Conservation (phyloP, 208 protist species). For the Strigomonas oncopelti region DNA sequence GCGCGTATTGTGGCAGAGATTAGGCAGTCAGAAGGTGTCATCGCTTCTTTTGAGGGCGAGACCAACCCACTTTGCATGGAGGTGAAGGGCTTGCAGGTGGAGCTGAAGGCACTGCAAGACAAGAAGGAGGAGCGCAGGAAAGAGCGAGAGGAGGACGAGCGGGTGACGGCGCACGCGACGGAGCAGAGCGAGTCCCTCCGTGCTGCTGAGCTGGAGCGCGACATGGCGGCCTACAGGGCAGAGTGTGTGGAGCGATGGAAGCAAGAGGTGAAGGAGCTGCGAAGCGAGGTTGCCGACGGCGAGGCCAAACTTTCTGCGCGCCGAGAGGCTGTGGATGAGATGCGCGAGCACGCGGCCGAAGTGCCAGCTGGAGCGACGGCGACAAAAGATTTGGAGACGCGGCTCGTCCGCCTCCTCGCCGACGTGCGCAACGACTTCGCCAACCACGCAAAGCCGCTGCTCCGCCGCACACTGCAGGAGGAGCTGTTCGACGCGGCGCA, state of each 20-base stretch:
- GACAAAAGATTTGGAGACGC: slow-evolving; percentile 22
- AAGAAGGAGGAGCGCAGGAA: slow-evolving; percentile 11
- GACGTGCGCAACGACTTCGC: slow-evolving; percentile 29
- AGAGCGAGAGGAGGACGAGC: slow-evolving; percentile 10
- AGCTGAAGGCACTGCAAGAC: slow-evolving; percentile 14
- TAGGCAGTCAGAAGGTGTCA: slow-evolving; percentile 3
- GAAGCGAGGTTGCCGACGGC: background rate
- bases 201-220: background rate
- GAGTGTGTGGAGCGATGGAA: background rate
- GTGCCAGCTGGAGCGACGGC: slow-evolving; percentile 15
- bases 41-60: slow-evolving; percentile 23
- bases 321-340: slow-evolving; percentile 17
- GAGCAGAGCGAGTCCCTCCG: background rate
- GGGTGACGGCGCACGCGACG: slow-evolving; percentile 10
- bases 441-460: slow-evolving; percentile 33
- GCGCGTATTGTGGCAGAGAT: slow-evolving; percentile 7
- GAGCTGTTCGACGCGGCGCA: slow-evolving; percentile 28
- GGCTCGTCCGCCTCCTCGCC: slow-evolving; percentile 23
- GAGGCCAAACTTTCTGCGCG: background rate
- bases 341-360: slow-evolving; percentile 18
- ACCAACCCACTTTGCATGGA: slow-evolving; percentile 34
- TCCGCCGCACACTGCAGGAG: slow-evolving; percentile 33
- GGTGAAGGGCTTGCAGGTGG: slow-evolving; percentile 17
- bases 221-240: slow-evolving; percentile 6
- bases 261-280: slow-evolving; percentile 1